Base-by-base conservation (phyloP, 2,329 filamentous ascomycete species). In the Hirsutella minnesotensis region DNA sequence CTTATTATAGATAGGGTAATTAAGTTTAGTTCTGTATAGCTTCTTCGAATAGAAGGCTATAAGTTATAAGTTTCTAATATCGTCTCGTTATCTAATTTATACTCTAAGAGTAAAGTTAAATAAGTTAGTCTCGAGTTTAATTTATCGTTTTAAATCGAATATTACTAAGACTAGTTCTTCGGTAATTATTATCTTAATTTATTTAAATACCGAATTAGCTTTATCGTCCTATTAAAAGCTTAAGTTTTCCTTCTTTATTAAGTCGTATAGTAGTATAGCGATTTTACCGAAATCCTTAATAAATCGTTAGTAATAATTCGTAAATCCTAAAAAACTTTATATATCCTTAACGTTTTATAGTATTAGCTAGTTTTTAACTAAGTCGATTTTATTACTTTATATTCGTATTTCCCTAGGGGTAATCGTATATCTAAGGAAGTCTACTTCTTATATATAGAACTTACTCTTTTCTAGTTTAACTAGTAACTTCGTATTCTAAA, bases 1-100 rank as follows among this genome's bases (percentile, higher is more conserved):
- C 39, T 54, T 52, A 39, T 54, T 41, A 38, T 54, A 49, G 9
- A 53, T 53, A 20, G 29, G 16, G 27, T 56, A 56, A 12, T 56
- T 56, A 30, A 53, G 31, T 45, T 55, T 27, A 9, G 9, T 13
- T 5, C 12, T 19, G 4, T 21, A 19, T 40, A 40, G 29, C 29
- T 40, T 40, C 10, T 51, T 50, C 13, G 38, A 54, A 20, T 45
- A 48, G 35, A 50, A 49, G n/a, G 13, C 21, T 40, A 49, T 48
- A 16, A 19, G 33, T 12, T 45, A 36, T 42, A 52, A 12, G 29
- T 40, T 49, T 13, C 8, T 27, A 18, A 48, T 40, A 4, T 49
- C 41, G 37, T 49, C 31, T 46, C n/a, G 7, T 44, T 50, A 42
- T 40, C 19, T 24, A 18, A 49, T 43, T 41, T 45, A 36, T 21